These are phyloP conservation scores for Trichoderma brevicompactum DNA, from an alignment of 2,329 filamentous ascomycete genomes.

Conservation along the genomic window DNA sequence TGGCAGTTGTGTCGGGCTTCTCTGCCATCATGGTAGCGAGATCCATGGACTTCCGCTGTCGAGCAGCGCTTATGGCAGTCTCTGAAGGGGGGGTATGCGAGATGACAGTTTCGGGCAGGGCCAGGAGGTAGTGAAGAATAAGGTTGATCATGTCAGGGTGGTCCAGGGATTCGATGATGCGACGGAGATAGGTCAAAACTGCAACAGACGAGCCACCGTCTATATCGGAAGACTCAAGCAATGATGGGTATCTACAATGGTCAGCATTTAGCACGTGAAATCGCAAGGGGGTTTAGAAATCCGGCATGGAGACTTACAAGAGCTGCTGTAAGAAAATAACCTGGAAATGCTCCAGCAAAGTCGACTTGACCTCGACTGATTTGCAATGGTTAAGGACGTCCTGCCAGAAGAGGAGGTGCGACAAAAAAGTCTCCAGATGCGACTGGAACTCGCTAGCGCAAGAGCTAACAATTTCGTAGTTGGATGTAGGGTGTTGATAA, in stretches of 20 bases:
- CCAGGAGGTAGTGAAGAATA: slow-evolving; percentile 89
- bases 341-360: slow-evolving; percentile 93
- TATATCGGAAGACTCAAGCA: slow-evolving; percentile 94
- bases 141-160: slow-evolving; percentile 94
- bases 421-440: slow-evolving; percentile 92
- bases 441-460: slow-evolving; percentile 76
- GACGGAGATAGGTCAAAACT: slow-evolving; percentile 88
- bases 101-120: slow-evolving; percentile 65
- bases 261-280: neutral
- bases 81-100: slow-evolving; percentile 45
- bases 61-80: slow-evolving; percentile 67
- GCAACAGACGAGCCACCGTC: slow-evolving; percentile 96
- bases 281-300: too few species aligned
- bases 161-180: slow-evolving; percentile 87
- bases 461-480: slow-evolving; percentile 73
- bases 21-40: slow-evolving; percentile 78
- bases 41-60: slow-evolving; percentile 87
- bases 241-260: slow-evolving; percentile 77
- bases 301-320: slow-evolving; percentile 60
- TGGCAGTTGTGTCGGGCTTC: slow-evolving; percentile 72
- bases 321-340: slow-evolving; percentile 94
- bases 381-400: slow-evolving; percentile 95
- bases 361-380: slow-evolving; percentile 89
- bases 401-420: slow-evolving; percentile 96
- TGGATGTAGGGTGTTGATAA: slow-evolving; percentile 73